Evolutionary conservation across 2,329 filamentous ascomycete species (phyloP).

Genomic region (Phialophora macrospora): DNA sequence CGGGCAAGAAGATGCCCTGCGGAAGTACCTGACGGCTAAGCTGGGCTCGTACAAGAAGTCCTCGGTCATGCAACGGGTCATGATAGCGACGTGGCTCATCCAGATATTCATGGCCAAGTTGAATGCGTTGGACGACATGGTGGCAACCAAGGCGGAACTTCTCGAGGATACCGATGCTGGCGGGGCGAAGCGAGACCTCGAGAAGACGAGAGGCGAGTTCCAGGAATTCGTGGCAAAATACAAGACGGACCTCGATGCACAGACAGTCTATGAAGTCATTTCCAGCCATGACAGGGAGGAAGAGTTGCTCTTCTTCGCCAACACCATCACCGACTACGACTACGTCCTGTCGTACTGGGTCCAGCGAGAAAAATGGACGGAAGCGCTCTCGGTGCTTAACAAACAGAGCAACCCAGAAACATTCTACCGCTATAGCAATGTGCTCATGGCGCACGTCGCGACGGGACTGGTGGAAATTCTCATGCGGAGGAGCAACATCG

Average conservation of each 20-base stretch:
- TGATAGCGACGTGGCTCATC: constrained; percentile 93
- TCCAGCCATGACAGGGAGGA: constrained; percentile 93
- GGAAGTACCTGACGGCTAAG: constrained; percentile 87
- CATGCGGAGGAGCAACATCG: constrained; percentile 85
- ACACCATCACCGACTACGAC: constrained; percentile 85
- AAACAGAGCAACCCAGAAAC: constrained; percentile 90
- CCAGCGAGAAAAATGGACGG: constrained; percentile 87
- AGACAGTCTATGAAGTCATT: constrained; percentile 93
- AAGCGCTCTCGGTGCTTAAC: constrained; percentile 86
- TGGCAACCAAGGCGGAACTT: constrained; percentile 84
- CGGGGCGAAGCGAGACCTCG: constrained; percentile 74
- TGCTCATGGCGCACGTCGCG: constrained; percentile 89
- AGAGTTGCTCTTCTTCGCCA: constrained; percentile 89
- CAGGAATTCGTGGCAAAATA: constrained; percentile 85
- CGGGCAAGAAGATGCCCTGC: constrained; percentile 84
- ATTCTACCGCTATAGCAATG: constrained; percentile 95
- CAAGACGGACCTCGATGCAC: constrained; percentile 84
- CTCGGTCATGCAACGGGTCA: constrained; percentile 86
- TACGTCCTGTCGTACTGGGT: constrained; percentile 98
- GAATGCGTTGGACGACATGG: constrained; percentile 90
- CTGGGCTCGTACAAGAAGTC: constrained; percentile 80
- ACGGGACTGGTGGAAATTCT: constrained; percentile 90
- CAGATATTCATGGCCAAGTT: constrained; percentile 98
- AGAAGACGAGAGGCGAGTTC: constrained; percentile 74
- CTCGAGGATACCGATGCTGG: constrained; percentile 72